Percentiles rank a stretch among this genome's conserved stretches.
These are phyloP conservation scores for Actinidia polygama DNA, from an alignment of 179 eudicot genomes.

Conservation along the genomic window DNA sequence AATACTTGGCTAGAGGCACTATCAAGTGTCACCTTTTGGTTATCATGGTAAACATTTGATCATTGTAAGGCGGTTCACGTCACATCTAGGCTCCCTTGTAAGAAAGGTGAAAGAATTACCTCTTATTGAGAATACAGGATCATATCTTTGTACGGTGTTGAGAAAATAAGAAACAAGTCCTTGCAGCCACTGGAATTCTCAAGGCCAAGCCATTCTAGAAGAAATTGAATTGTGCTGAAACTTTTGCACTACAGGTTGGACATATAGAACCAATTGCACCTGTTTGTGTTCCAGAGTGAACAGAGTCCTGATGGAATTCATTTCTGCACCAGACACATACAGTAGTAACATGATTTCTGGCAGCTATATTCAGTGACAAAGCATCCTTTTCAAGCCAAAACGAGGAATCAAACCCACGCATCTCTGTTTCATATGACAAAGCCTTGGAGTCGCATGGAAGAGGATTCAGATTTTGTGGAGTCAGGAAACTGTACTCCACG, in stretches of 20 bases:
- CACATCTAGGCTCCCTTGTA: background rate
- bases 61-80: background rate
- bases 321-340: constrained; percentile 86
- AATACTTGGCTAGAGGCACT: background rate
- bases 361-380: constrained; percentile 52
- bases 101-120: constrained; percentile 12
- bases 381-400: constrained; percentile 74
- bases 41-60: background rate
- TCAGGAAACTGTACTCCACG: constrained; percentile 85
- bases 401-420: constrained; percentile 61
- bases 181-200: constrained; percentile 8
- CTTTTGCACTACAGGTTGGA: constrained; percentile 73
- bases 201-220: constrained; percentile 25
- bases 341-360: constrained; percentile 43
- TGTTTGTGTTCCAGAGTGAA: constrained; percentile 54
- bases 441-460: constrained; percentile 60
- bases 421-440: constrained; percentile 48
- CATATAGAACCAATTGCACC: constrained; percentile 77
- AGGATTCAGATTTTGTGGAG: constrained; percentile 55
- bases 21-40: background rate
- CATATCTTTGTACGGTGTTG: background rate
- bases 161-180: background rate
- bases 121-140: background rate
- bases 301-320: constrained; percentile 66
- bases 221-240: constrained; percentile 53